phyloP scores from a whole-genome alignment of 2,329 filamentous ascomycete genomes.

The Aspergillus fumigatiaffinis region DNA sequence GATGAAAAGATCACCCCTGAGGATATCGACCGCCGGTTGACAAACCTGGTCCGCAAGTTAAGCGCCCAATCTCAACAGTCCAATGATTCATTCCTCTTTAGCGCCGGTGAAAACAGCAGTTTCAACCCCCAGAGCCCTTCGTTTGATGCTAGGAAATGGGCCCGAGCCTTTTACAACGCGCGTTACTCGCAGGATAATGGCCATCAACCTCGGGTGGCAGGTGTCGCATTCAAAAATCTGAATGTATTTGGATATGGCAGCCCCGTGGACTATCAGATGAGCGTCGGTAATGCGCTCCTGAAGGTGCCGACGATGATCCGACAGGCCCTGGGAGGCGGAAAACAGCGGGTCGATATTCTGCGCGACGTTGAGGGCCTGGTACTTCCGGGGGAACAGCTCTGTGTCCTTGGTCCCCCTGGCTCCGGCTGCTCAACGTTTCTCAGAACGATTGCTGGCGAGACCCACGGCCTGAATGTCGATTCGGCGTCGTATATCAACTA shows the following conservation, averaged over 20 bases:
- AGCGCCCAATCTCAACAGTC: neutral
- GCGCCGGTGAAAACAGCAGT: neutral
- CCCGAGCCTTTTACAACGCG: slow-evolving; percentile 3
- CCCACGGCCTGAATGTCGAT: slow-evolving; percentile 70
- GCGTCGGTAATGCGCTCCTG: slow-evolving; percentile 6
- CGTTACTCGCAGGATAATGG: neutral
- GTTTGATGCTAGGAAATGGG: slow-evolving; percentile 2
- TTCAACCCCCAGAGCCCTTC: neutral
- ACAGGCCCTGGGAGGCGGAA: neutral
- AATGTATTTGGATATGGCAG: slow-evolving; percentile 6
- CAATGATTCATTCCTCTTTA: neutral
- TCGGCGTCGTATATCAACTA: slow-evolving; percentile 71
- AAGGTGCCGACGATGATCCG: neutral
- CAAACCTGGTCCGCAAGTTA: neutral
- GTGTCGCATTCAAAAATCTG: neutral
- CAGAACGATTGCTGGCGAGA: slow-evolving; percentile 76
- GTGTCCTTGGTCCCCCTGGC: slow-evolving; percentile 48
- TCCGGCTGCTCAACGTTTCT: slow-evolving; percentile 70
- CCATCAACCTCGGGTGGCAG: neutral
- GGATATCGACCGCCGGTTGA: neutral
- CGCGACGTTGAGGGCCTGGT: slow-evolving; percentile 58
- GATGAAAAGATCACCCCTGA: neutral
- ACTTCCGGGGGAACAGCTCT: slow-evolving; percentile 47
- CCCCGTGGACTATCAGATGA: slow-evolving; percentile 8
- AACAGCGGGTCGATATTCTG: slow-evolving; percentile 46